Base-by-base conservation (phyloP, 352 stramenopile species). In the Globisporangium spinosum region DNA sequence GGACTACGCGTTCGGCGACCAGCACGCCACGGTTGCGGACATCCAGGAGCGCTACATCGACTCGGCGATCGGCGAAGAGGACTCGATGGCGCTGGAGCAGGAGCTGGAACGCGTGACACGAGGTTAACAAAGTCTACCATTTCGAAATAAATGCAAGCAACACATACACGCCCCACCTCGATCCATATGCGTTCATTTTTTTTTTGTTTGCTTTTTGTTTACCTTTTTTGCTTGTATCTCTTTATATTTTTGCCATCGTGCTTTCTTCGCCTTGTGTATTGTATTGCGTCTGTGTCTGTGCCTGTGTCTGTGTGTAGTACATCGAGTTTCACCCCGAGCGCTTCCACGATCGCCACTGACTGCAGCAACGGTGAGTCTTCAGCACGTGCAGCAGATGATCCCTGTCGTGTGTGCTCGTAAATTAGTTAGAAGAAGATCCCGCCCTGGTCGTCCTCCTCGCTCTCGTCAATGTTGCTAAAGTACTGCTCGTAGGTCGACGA, bases 401-500 rank as follows among this genome's bases (percentile, higher is more conserved):
- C 9, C 25, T 43, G 25, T 68, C 51, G 43, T 51, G 38, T 69
- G 69, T 15, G 29, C 57, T 29, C 55, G 64, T 65, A 62, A 61
- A 53, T 79, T 90, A 58, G 32, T 79, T 90, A 95, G 67, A 95
- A 95, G 66, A 94, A 94, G 68, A 95, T 95, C 29, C 87, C 87
- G 45, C 83, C 87, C 69, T 89, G 77, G 70, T 95, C 87, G 69
- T 95, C 87, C 70, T 93, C 87, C 43, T 80, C 85, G 70, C 79
- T 84, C 69, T 94, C 87, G 67, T 90, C 81, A 68, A 95, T 90
- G 75, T 94, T 93, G 75, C 81, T 94, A 51, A 95, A 87, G 66
- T 95, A 95, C 63, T 94, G 85, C 70, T 94, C 87, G 69, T 94
- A 95, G 12, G 87, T 94, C 29, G 86, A 87, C 38, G 85, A 92